Evolutionary conservation across 768 basidiomycete species (phyloP), one percentile per base, ranked within the genome.

Genomic region (Stropharia rugosoannulata): DNA sequence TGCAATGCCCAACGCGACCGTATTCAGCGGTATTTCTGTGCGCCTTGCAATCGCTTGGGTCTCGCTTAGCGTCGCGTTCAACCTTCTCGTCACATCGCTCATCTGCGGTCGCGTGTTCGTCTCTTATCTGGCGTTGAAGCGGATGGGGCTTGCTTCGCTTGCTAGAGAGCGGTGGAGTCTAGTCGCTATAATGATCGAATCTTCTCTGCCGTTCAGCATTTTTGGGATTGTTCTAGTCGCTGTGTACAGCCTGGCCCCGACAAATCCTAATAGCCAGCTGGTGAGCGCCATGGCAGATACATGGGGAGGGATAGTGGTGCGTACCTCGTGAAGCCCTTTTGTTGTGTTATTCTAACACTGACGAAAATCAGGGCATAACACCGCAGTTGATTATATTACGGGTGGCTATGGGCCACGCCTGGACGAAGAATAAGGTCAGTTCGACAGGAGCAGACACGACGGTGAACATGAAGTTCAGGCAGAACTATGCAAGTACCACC

Each of bases 11-110:
- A 43, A 55, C 35, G 19, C 37, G 19, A 32, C 18, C 25, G 18
- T 49, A 12, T 48, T 55, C 22, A 49, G 29, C 13, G 54, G 54
- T 11, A 5, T 41, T 13, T 32, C 47, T 3, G 38, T 39, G 19
- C 40, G 19, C 11, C 38, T 55, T 29, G 54, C 47, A 2, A 41
- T 55, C 8, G 22, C 54, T 10, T 55, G 54, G 54, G 47, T 55
- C 7, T 49, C 54, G 6, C 38, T 55, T 15, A 49, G 38, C 8
- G 54, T 55, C 29, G 18, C 16, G 19, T 49, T 55, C 47, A 55
- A 55, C 18, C 41, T 41, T 2, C 12, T 55, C 13, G 54, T 55
- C 38, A 55, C 54, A 1, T 38, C 47, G 10, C 38, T 55, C 47
- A 43, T 43, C 22, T 43, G 42, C 3, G 42, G 42, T 11, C 42